A percentile compares a stretch with the other conserved stretches of the same genome.
Conservation (phyloP, 352 stramenopile genomes). For the Aphanomyces euteiches region DNA sequence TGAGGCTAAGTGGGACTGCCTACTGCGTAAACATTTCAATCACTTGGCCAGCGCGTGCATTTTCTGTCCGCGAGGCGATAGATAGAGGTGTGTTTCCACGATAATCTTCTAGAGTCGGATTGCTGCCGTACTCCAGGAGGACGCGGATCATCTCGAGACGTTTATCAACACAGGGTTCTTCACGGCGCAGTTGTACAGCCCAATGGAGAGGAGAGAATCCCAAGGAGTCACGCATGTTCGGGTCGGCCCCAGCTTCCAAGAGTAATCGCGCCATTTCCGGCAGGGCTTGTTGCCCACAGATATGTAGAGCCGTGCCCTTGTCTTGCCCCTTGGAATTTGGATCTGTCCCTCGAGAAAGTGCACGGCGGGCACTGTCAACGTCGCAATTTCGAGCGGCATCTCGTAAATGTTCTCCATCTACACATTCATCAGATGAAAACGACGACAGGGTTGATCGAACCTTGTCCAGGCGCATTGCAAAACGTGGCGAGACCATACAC, state of each 20-base stretch:
- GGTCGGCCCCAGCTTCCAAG: constrained; percentile 58
- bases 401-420: constrained; percentile 72
- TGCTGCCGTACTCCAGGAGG: constrained; percentile 55
- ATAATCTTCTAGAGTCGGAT: constrained; percentile 43
- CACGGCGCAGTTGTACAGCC: constrained; percentile 73
- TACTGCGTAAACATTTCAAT: constrained; percentile 17
- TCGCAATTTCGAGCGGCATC: constrained; percentile 75
- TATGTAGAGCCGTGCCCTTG: constrained; percentile 66
- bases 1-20: not conserved
- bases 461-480: constrained; percentile 62
- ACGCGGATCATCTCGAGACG: constrained; percentile 69
- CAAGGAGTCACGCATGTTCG: constrained; percentile 54
- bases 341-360: constrained; percentile 58
- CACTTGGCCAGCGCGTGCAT: constrained; percentile 9
- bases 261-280: constrained; percentile 51
- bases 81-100: constrained; percentile 53
- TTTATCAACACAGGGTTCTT: constrained; percentile 60
- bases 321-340: constrained; percentile 51
- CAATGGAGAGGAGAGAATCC: constrained; percentile 77
- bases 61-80: constrained; percentile 43
- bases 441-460: constrained; percentile 36
- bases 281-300: constrained; percentile 74
- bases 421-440: not conserved
- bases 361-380: constrained; percentile 47
- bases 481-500: constrained; percentile 62